Percentiles rank a stretch among this genome's conserved stretches.
phyloP scores from a whole-genome alignment of 2,329 filamentous ascomycete species.

The Paraphaeosphaeria sporulosa region DNA sequence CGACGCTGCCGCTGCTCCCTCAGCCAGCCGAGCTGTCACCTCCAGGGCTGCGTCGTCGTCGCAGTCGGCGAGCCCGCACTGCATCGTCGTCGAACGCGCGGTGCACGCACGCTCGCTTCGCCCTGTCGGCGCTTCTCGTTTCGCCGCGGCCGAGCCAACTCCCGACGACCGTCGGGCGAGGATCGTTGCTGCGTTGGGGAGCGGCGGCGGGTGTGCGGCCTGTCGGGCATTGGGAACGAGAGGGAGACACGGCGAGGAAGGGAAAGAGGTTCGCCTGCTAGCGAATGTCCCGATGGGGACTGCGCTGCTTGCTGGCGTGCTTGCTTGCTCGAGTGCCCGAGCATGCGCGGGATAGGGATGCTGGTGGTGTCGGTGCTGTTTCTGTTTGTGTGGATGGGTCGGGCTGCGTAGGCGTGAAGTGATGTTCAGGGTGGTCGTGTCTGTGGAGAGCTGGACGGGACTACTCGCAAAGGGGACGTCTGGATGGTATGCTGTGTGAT shows the following conservation, averaged over 20 bases:
- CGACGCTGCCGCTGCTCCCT: no score
- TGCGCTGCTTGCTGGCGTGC: background rate
- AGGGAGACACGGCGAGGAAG: no score
- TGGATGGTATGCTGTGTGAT: no score
- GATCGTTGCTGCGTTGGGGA: background rate
- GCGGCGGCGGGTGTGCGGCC: background rate
- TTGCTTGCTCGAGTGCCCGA: background rate
- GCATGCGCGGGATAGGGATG: background rate
- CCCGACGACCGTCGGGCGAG: background rate
- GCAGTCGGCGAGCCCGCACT: no score
- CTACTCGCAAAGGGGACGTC: no score
- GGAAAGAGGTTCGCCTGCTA: no score
- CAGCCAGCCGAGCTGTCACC: no score
- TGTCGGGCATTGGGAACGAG: background rate
- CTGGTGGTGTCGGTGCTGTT: background rate
- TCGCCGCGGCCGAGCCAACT: background rate
- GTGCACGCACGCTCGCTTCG: background rate
- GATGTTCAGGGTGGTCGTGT: conserved; percentile 1
- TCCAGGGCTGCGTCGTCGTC: no score
- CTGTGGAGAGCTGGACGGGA: background rate
- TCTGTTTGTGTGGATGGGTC: background rate
- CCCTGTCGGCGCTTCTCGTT: background rate
- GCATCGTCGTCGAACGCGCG: no score
- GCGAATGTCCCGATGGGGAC: background rate
- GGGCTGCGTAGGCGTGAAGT: background rate